phyloP scores from a whole-genome alignment of 352 stramenopile species.

The Globisporangium canariense region DNA sequence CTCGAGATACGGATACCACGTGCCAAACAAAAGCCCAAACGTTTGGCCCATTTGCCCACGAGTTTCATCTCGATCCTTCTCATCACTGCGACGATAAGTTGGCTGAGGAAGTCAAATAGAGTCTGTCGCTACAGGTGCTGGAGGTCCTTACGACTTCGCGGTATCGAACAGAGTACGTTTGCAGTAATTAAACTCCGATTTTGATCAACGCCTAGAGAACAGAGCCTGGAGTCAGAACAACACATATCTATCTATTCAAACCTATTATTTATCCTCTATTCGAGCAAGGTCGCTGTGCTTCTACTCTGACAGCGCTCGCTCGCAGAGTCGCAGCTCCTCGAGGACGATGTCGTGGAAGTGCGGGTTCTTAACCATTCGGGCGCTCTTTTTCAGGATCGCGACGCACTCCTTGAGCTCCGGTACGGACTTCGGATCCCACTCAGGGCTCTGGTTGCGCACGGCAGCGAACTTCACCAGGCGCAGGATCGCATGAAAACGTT shows the following conservation, averaged over 20 bases:
- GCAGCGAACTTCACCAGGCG: neutral
- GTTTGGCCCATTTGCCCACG: no score
- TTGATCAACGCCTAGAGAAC: neutral
- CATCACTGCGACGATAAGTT: no score
- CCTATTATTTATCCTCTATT: neutral
- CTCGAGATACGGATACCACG: no score
- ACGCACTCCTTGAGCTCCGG: conserved; percentile 5
- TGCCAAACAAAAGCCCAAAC: no score
- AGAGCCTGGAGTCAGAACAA: neutral
- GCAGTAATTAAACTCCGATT: neutral
- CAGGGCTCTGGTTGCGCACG: neutral
- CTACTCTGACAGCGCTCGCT: neutral
- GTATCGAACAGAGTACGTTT: neutral
- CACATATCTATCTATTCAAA: neutral
- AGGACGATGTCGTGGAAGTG: neutral
- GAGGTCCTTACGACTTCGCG: no score
- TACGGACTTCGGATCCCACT: neutral
- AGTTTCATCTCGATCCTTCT: no score
- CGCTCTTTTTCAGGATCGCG: neutral
- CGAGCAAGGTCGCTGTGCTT: neutral
- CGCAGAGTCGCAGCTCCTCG: neutral
- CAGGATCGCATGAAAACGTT: neutral
- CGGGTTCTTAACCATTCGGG: neutral
- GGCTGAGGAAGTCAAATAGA: no score
- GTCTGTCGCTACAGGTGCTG: no score